Evolutionary conservation across 2,329 filamentous ascomycete species (phyloP), one percentile per base, ranked within the genome.

Genomic region (Exophiala sideris): DNA sequence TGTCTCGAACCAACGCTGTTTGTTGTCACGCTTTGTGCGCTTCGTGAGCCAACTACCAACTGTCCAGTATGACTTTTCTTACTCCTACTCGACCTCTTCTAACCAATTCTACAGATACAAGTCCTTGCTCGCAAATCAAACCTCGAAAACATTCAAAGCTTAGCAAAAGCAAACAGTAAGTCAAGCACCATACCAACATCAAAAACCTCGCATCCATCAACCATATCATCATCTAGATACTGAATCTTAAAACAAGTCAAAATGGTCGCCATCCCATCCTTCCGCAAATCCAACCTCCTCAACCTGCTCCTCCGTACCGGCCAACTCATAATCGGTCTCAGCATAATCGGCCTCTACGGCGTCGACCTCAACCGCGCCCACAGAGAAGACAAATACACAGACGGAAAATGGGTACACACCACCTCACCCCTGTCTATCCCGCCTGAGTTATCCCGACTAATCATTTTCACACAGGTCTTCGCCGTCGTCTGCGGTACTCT

Each of bases 271-370:
- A 52, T 58, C 16, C 29, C 24, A 45, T 33, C 33, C 29, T 46
- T 57, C 16, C 47, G 50, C 47, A 47, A 48, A 42, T 54, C 51
- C 42, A 54, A 48, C 47, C 48, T 60, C 18, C 11, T 56, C 40
- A 58, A 64, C 45, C 45, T 82, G 20, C 61, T 79, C 60, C 72
- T 91, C n/a, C 41, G 91, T 67, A 78, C 91, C 69, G 72, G 86
- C 57, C 88, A 92, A 66, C 85, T 96, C 66, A 79, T 88, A 53
- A 78, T 95, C 60, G 89, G 84, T 11, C 72, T 95, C 53, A 81
- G 87, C 1, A 87, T 94, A 50, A 85, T 86, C 60, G 91, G 87
- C 1, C 81, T 96, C 16, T 96, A 94, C 62, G 88, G 84, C 34
- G 72, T 79, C 20, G 87, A 92, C 66, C 73, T 94, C 5, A 71